Percentiles rank a stretch among this genome's conserved stretches.
Conservation (phyloP, 108 stramenopile genomes). For the Cyclotella atomus region DNA sequence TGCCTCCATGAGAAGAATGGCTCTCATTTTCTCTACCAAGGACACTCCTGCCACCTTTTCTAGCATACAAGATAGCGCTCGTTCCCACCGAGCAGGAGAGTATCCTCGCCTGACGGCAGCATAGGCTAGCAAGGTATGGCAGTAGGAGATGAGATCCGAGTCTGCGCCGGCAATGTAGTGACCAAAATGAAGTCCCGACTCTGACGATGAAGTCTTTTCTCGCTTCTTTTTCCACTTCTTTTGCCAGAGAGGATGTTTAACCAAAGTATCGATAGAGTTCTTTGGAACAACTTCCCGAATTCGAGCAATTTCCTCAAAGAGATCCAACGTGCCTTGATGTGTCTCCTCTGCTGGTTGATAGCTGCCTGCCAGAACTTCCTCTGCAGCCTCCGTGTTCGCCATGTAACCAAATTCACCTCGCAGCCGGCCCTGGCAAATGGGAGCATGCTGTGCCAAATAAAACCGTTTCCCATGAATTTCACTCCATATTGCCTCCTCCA, state of each 20-base stretch:
- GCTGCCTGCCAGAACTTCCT: neutral
- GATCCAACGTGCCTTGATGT: neutral
- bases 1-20: slow-evolving; percentile 27
- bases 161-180: slow-evolving; percentile 1
- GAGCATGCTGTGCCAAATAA: neutral
- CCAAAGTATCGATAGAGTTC: slow-evolving; percentile 4
- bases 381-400: neutral
- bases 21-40: slow-evolving; percentile 9
- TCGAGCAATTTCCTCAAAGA: neutral
- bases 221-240: neutral
- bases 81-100: neutral
- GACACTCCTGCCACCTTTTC: neutral
- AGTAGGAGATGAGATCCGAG: slow-evolving; percentile 4
- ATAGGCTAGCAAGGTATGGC: slow-evolving; percentile 6
- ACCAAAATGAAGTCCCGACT: slow-evolving; percentile 3
- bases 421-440: slow-evolving; percentile 14
- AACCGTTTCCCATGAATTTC: neutral
- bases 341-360: neutral
- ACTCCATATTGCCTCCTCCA: neutral
- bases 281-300: slow-evolving; percentile 2
- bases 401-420: slow-evolving; percentile 10
- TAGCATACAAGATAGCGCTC: neutral
- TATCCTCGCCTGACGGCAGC: neutral
- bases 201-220: slow-evolving; percentile 11
- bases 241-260: neutral